phyloP scores from a whole-genome alignment of 73 alveolate species.

The Urostyla sp. region DNA sequence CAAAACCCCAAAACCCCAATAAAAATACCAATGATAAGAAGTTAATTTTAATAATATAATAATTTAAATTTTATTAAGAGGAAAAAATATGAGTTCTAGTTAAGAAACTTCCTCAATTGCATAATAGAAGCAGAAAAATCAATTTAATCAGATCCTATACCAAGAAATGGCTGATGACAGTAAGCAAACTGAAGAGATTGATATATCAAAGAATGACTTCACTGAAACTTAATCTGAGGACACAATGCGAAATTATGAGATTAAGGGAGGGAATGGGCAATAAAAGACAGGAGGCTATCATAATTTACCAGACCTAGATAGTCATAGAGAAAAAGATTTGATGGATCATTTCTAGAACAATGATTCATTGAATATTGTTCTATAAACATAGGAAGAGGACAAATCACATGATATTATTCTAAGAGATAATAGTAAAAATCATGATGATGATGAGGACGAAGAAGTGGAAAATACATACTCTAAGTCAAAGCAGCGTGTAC shows the following conservation, averaged over 20 bases:
- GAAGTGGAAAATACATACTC: neutral
- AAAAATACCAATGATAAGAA: too few species aligned
- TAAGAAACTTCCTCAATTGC: too few species aligned
- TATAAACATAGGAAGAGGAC: neutral
- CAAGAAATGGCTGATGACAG: slow-evolving; percentile 42
- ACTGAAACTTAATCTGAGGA: slow-evolving; percentile 51
- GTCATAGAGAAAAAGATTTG: neutral
- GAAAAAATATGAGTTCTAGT: too few species aligned
- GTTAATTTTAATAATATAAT: too few species aligned
- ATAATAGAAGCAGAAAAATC: too few species aligned
- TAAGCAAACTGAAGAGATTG: slow-evolving; percentile 32
- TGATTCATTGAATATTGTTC: too few species aligned
- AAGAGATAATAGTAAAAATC: neutral
- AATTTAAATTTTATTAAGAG: too few species aligned
- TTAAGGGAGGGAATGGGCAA: slow-evolving; percentile 3
- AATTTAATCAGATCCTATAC: too few species aligned
- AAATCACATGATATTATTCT: neutral
- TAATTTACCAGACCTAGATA: slow-evolving; percentile 31
- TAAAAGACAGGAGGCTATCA: neutral
- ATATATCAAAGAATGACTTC: slow-evolving; percentile 27
- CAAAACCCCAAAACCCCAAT: too few species aligned
- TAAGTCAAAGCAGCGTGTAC: neutral
- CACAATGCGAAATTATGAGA: slow-evolving; percentile 41
- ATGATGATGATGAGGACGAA: slow-evolving; percentile 4
- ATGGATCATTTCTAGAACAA: neutral